Evolutionary conservation across 441 rosid species (phyloP), one percentile per base, ranked within the genome.

Genomic region (Brassica hybrid): DNA sequence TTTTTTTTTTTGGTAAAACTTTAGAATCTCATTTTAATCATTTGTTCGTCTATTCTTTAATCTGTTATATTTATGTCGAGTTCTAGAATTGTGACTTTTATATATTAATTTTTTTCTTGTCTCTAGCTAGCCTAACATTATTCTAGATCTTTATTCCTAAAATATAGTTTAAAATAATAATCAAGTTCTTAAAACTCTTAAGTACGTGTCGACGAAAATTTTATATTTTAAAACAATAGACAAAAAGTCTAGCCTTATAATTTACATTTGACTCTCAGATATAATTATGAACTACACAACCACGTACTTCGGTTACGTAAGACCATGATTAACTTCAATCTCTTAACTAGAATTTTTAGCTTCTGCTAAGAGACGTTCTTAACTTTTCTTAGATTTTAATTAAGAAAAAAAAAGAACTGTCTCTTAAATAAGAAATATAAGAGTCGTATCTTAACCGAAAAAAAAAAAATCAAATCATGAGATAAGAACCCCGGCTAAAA

Each of bases 21-120:
- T 54, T 36, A 12, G 1, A 63, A 2, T 11, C 14, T 3, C 63
- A 23, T 58, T 59, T 30, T 30, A 10, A 62, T 10, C 72, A 61
- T 61, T 11, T 50, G 41, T 61, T 69, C 45, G 69, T 76, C 71
- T 38, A 54, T 17, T 63, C 13, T 63, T 69, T 61, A 61, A 50
- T 48, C n/a, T 12, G 43, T 52, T 52, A 62, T 34, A 34, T 41
- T 54, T 54, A n/a, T 70, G 66, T 62, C 45, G 23, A 6, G 45
- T 43, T 58, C 70, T 54, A 23, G 23, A 64, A 14, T 19, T 52
- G 11, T 76, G 56, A 48, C 45, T 16, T 19, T 36, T 21, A 23
- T 48, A 60, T 60, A 12, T 60, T 25, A 25, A 11, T 5, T 48
- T 54, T 57, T 1, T 38, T 70, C 60, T 18, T 64, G 71, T 41